Base-by-base conservation (phyloP, 192 early-diverging fungal genomes). In the Coemansia sp. region DNA sequence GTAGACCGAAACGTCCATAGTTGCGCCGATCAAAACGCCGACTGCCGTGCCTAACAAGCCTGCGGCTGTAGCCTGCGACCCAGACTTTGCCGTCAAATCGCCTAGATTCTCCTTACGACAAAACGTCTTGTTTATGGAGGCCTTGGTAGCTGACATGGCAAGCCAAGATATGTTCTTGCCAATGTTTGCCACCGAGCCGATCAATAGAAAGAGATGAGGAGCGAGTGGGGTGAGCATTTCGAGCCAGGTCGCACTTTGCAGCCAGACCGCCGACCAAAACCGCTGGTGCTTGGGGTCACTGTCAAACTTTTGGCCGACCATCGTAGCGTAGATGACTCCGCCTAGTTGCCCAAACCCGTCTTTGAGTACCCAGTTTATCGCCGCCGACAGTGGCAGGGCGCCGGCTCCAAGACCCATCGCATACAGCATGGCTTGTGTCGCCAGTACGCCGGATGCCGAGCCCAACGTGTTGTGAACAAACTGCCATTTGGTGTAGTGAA, bases 361-460 rank as follows among this genome's bases (percentile, higher is more conserved):
- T 82, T 95, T 95, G 72, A 95, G 89, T 60, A 95, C 89, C 93
- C 93, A 95, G 77, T 94, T 95, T 38, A 94, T 87, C 0, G 93
- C 91, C 1, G 92, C 94, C 11, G 94, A 93, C 63, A 91, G 75
- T 50, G 89, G 88, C 38, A 90, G 86, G n/a, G 89, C 86, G 31
- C 87, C 89, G 7, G 91, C 85, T 14, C 91, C 90, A 5, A 95
- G 83, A 6, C 93, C 94, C 70, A 95, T 87, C 0, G 93, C 93
- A 59, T 90, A 92, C 27, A 95, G 73, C 62, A 95, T 85, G n/a
- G 91, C 89, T 66, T 95, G 94, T 5, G 89, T 94, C 0, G 92
- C 87, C 50, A 95, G 84, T n/a, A 92, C 90, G 68, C 89, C 87
- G 3, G 92, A 93, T 1, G 94, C 85, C 0, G 92, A 86, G 38